These are phyloP conservation scores for Neurospora sp. DNA, from an alignment of 495 filamentous ascomycete species.

Conservation along the genomic window DNA sequence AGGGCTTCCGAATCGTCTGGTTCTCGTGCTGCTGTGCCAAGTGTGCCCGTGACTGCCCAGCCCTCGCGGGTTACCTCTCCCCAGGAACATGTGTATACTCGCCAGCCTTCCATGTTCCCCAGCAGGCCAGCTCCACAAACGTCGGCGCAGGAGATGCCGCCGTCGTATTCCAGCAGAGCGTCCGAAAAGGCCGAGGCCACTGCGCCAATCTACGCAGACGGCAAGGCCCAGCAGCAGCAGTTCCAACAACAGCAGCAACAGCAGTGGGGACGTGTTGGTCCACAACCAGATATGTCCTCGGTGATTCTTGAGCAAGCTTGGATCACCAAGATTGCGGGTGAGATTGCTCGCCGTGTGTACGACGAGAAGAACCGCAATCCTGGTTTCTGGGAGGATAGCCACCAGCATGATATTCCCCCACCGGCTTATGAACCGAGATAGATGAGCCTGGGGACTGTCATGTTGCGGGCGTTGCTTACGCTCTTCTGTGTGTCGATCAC, in stretches of 20 bases:
- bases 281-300: conserved; percentile 31
- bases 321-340: conserved; percentile 82
- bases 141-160: neutral
- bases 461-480: conserved; percentile 1
- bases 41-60: neutral
- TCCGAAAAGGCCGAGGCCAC: neutral
- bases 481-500: neutral
- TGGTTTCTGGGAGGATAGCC: conserved; percentile 36
- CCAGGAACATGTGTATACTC: neutral
- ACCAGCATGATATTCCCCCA: conserved; percentile 42
- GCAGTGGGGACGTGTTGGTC: conserved; percentile 6
- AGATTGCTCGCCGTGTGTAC: conserved; percentile 77
- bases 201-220: neutral
- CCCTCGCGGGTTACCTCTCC: neutral
- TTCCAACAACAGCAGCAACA: conserved; percentile 4
- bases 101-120: neutral
- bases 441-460: conserved; percentile 5
- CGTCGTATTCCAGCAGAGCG: neutral
- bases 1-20: conserved; percentile 13
- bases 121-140: neutral
- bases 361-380: conserved; percentile 48
- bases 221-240: neutral
- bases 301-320: conserved; percentile 74
- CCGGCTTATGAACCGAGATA: conserved; percentile 49
- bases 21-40: neutral